A percentile compares a stretch with the other conserved stretches of the same genome.
phyloP scores from a whole-genome alignment of 1,139 yeast species.

The Hyphopichia wangnamkhiaoensis region DNA sequence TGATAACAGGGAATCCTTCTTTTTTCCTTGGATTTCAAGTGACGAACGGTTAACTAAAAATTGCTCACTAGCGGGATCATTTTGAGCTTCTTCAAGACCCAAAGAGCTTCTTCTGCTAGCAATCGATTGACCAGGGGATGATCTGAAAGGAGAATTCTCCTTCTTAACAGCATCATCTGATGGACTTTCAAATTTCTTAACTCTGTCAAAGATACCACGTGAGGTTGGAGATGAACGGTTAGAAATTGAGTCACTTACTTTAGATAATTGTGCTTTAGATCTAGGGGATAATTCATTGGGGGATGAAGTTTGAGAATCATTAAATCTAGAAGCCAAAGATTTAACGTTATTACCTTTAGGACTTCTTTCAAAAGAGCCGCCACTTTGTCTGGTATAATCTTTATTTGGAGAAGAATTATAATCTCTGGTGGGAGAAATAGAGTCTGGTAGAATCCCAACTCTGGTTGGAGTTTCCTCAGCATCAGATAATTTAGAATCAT shows the following conservation, averaged over 20 bases:
- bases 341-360: conserved; percentile 4
- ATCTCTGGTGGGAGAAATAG: conserved; percentile 1
- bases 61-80: conserved; percentile 12
- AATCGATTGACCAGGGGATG: conserved; percentile 1
- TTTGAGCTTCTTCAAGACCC: conserved; percentile 1
- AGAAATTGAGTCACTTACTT: conserved; percentile 5
- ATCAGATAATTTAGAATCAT: no score
- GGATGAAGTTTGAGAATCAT: conserved; percentile 1
- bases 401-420: background rate
- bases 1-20: conserved; percentile 11
- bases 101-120: conserved; percentile 6
- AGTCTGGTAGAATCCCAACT: conserved; percentile 3
- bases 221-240: conserved; percentile 2
- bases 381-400: conserved; percentile 1
- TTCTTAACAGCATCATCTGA: conserved; percentile 7
- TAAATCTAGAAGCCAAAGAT: conserved; percentile 8
- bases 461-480: conserved; percentile 2
- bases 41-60: conserved; percentile 19
- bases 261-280: background rate
- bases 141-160: conserved; percentile 1
- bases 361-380: background rate
- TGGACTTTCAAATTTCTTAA: conserved; percentile 40
- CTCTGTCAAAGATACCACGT: conserved; percentile 34
- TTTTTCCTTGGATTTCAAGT: conserved; percentile 14
- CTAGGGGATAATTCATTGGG: conserved; percentile 5